Conservation (phyloP, 768 basidiomycete genomes). For the Termitomyces sp. region DNA sequence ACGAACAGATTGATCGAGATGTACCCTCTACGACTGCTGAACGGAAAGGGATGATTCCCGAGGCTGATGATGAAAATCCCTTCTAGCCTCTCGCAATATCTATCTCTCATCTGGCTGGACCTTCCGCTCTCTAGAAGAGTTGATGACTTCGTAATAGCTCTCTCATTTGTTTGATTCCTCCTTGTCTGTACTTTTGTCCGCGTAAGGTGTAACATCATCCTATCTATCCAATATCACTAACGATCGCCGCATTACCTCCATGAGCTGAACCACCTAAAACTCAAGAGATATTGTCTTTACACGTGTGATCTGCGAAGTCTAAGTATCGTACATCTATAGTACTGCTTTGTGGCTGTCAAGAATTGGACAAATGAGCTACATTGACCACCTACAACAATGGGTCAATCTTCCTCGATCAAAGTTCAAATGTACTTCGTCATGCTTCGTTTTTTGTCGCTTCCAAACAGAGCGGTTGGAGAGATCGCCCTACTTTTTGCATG, state of each 20-base stretch:
- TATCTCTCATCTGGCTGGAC: slow-evolving; percentile 16
- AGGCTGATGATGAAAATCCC: slow-evolving; percentile 64
- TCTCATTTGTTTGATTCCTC: slow-evolving; percentile 9
- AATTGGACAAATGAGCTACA: background rate
- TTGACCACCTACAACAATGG: background rate
- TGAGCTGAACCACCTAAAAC: background rate
- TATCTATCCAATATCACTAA: background rate
- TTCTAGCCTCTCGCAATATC: slow-evolving; percentile 37
- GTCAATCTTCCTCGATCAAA: background rate
- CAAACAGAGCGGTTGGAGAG: background rate
- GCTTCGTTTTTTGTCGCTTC: background rate
- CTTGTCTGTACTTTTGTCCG: slow-evolving; percentile 16
- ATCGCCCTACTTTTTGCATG: background rate
- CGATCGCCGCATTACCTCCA: background rate
- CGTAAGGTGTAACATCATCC: slow-evolving; percentile 13
- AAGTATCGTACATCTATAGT: background rate
- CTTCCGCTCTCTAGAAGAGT: slow-evolving; percentile 15
- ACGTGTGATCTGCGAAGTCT: background rate
- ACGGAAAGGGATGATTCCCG: slow-evolving; percentile 28
- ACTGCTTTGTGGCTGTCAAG: background rate
- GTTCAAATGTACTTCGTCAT: background rate
- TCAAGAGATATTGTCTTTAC: background rate
- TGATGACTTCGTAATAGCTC: slow-evolving; percentile 10
- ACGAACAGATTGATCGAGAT: slow-evolving; percentile 26
- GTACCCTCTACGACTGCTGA: slow-evolving; percentile 15